Percentiles rank a stretch among this genome's conserved stretches.
These are phyloP conservation scores for Wickerhamomyces sp. DNA, from an alignment of 1,139 yeast species.

Conservation along the genomic window DNA sequence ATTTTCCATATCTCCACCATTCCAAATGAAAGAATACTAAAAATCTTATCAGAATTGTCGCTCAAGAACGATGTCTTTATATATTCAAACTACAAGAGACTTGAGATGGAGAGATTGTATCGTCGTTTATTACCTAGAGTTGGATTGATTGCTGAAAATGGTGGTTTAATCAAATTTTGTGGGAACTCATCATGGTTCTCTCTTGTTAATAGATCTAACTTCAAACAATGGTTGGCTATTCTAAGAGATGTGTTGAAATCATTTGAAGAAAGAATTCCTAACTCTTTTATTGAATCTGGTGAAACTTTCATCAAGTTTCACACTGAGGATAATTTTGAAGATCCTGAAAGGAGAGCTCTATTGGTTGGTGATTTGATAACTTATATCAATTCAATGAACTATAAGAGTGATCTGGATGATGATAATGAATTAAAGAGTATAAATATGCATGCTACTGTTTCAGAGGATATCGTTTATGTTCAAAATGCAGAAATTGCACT, in stretches of 20 bases:
- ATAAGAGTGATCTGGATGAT: not conserved
- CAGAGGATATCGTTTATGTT: slow-evolving; percentile 64
- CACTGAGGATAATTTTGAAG: slow-evolving; percentile 61
- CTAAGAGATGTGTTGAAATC: slow-evolving; percentile 57
- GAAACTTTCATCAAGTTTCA: slow-evolving; percentile 75
- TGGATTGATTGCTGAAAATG: slow-evolving; percentile 88
- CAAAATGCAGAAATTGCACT: slow-evolving; percentile 51
- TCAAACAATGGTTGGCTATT: slow-evolving; percentile 56
- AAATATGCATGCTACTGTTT: slow-evolving; percentile 65
- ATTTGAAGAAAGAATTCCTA: slow-evolving; percentile 76
- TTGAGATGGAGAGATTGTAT: slow-evolving; percentile 63
- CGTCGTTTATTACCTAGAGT: slow-evolving; percentile 55
- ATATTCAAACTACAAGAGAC: slow-evolving; percentile 57
- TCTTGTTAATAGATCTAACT: slow-evolving; percentile 48
- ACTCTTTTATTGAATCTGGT: slow-evolving; percentile 64
- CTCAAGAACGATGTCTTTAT: slow-evolving; percentile 61
- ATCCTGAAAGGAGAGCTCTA: slow-evolving; percentile 58
- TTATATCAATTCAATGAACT: slow-evolving; percentile 53
- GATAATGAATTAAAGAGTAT: not conserved
- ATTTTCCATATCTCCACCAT: slow-evolving; percentile 49
- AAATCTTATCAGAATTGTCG: slow-evolving; percentile 45
- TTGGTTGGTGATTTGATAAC: slow-evolving; percentile 83
- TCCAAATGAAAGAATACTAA: slow-evolving; percentile 43
- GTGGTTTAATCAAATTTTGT: slow-evolving; percentile 57
- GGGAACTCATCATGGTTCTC: slow-evolving; percentile 55